These are phyloP conservation scores for Trichosporon sp. DNA, from an alignment of 1,284 basidiomycete genomes.

Conservation along the genomic window DNA sequence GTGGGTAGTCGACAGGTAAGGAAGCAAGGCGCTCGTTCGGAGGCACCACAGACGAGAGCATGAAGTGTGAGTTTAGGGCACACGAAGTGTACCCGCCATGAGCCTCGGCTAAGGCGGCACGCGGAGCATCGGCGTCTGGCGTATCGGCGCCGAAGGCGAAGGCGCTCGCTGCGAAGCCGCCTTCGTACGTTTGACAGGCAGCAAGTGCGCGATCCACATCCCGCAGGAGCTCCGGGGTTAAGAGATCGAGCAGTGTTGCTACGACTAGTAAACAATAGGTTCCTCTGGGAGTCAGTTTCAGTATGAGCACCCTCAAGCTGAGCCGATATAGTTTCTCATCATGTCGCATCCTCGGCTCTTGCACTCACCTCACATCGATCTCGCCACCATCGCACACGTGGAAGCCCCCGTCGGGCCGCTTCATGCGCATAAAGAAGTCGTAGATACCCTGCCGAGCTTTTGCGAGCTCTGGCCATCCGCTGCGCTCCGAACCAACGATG, in stretches of 20 bases:
- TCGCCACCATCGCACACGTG: slow-evolving; percentile 81
- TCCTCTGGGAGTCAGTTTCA: slow-evolving; percentile 53
- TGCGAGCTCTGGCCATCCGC: slow-evolving; percentile 72
- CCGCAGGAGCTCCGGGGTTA: slow-evolving; percentile 77
- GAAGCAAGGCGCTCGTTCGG: slow-evolving; percentile 7
- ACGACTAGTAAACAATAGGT: slow-evolving; percentile 69
- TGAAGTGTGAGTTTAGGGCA: slow-evolving; percentile 74
- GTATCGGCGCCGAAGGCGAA: slow-evolving; percentile 35
- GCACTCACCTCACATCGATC: slow-evolving; percentile 76
- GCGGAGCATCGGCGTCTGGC: slow-evolving; percentile 38
- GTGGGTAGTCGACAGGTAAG: slow-evolving; percentile 32
- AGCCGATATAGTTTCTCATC: no score
- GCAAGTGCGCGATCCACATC: slow-evolving; percentile 52
- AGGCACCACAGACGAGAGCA: slow-evolving; percentile 51
- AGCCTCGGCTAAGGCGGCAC: slow-evolving; percentile 68
- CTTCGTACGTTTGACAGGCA: slow-evolving; percentile 92
- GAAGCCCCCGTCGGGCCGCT: slow-evolving; percentile 91
- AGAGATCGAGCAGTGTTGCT: slow-evolving; percentile 62
- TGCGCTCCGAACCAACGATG: slow-evolving; percentile 66
- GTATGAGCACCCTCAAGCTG: slow-evolving; percentile 31
- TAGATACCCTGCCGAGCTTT: slow-evolving; percentile 66
- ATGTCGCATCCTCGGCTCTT: no score
- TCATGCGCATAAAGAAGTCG: slow-evolving; percentile 84
- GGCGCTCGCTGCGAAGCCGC: slow-evolving; percentile 82
- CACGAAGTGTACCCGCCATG: slow-evolving; percentile 98